These are phyloP conservation scores for Martensiomyces pterosporus DNA, from an alignment of 192 early-diverging fungal species.

Conservation along the genomic window DNA sequence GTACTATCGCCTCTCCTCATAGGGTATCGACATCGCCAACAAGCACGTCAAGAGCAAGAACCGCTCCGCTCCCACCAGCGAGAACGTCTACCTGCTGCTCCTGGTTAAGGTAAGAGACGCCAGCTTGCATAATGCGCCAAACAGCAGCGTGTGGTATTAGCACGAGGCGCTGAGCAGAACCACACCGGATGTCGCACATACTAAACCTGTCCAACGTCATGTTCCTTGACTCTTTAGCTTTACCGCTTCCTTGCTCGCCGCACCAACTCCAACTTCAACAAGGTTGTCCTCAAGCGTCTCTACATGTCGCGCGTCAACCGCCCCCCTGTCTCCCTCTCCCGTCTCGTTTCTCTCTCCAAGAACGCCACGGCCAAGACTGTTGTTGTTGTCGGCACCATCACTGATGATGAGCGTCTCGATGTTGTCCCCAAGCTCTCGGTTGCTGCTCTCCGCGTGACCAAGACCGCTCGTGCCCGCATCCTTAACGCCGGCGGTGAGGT, in stretches of 20 bases:
- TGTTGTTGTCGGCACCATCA: constrained; percentile 94
- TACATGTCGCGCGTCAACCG: constrained; percentile 98
- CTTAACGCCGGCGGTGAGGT: constrained; percentile 98
- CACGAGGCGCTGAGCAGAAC: too few species aligned
- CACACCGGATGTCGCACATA: too few species aligned
- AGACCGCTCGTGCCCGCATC: constrained; percentile 94
- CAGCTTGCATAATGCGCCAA: too few species aligned
- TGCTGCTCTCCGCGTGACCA: constrained; percentile 93
- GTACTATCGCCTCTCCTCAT: constrained; percentile 1
- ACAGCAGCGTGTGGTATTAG: too few species aligned
- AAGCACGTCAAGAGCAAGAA: constrained; percentile 97
- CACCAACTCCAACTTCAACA: constrained; percentile 98
- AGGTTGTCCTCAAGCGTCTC: constrained; percentile 96
- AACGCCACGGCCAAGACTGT: constrained; percentile 78
- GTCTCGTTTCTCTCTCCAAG: constrained; percentile 78
- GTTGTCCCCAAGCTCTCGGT: constrained; percentile 94
- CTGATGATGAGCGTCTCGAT: constrained; percentile 91
- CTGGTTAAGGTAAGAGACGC: constrained; percentile 82
- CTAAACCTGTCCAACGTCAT: background rate
- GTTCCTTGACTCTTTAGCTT: constrained; percentile 63
- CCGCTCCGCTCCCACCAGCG: constrained; percentile 83
- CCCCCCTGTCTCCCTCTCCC: constrained; percentile 91
- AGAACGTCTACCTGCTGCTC: constrained; percentile 96
- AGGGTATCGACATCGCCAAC: constrained; percentile 99
- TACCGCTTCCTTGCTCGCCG: constrained; percentile 99